A percentile compares a stretch with the other conserved stretches of the same genome.
Conservation (phyloP, 1,139 yeast species). For the Hansenula lynferdii region DNA sequence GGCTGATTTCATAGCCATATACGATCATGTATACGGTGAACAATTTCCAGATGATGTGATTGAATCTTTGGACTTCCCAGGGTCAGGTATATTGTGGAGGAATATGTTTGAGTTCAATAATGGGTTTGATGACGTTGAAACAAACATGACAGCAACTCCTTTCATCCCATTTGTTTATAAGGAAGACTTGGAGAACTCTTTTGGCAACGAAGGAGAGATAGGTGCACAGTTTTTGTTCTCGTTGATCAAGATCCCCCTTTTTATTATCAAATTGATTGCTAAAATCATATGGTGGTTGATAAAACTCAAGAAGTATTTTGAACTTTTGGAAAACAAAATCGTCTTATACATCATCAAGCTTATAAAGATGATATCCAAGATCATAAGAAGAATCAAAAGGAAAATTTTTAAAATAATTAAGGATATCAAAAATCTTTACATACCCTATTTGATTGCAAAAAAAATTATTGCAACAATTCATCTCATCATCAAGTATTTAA, state of each 20-base stretch:
- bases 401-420: neutral
- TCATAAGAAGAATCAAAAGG: neutral
- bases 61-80: too few relatives aligned
- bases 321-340: slow-evolving; percentile 6
- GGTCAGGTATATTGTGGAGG: neutral
- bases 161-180: slow-evolving; percentile 6
- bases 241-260: slow-evolving; percentile 4
- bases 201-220: neutral
- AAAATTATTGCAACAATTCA: slow-evolving; percentile 5
- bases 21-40: slow-evolving; percentile 7
- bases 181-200: neutral
- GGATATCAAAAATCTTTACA: neutral
- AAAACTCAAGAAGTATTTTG: slow-evolving; percentile 5
- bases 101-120: slow-evolving; percentile 2
- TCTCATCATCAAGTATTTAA: slow-evolving; percentile 6
- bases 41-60: neutral
- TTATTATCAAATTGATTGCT: slow-evolving; percentile 7
- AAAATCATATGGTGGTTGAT: slow-evolving; percentile 9
- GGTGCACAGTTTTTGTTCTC: slow-evolving; percentile 3
- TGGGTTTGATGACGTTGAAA: neutral
- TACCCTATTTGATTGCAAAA: neutral
- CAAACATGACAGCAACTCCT: neutral
- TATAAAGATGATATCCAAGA: slow-evolving; percentile 4
- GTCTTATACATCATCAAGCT: slow-evolving; percentile 5
- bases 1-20: slow-evolving; percentile 8